Conservation (phyloP, 352 stramenopile genomes). For the Poterioochromonas sp. region DNA sequence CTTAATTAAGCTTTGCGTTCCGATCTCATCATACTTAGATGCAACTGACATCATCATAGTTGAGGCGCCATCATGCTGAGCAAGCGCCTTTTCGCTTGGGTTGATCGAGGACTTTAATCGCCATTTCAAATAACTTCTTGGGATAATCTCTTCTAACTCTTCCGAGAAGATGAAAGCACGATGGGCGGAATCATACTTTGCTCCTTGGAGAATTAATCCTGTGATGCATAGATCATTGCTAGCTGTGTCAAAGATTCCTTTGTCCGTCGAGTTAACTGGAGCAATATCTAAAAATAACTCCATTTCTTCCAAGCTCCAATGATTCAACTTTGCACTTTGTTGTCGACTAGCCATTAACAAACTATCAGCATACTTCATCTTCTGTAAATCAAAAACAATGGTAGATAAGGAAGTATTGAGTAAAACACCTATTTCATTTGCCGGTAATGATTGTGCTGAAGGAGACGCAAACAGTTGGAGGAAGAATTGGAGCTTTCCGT, state of each 20-base stretch:
- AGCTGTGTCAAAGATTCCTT: conserved; percentile 19
- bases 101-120: conserved; percentile 43
- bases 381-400: conserved; percentile 70
- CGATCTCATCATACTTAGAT: no score
- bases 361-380: conserved; percentile 78
- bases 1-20: no score
- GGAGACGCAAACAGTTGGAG: no score
- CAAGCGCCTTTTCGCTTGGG: no score
- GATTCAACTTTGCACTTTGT: conserved; percentile 56
- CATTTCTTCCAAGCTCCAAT: conserved; percentile 73
- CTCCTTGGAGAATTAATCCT: conserved; percentile 69
- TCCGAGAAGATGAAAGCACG: conserved; percentile 61
- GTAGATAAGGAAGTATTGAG: background rate
- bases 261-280: conserved; percentile 48
- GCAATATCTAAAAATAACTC: conserved; percentile 61
- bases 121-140: conserved; percentile 64
- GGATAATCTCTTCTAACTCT: conserved; percentile 59
- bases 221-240: conserved; percentile 49
- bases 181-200: conserved; percentile 53
- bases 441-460: background rate
- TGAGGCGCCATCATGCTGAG: no score
- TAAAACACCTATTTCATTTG: background rate
- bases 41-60: no score
- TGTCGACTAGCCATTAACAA: conserved; percentile 81
- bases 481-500: background rate